phyloP scores from a whole-genome alignment of 352 stramenopile species.

The Globisporangium cylindrosporum region DNA sequence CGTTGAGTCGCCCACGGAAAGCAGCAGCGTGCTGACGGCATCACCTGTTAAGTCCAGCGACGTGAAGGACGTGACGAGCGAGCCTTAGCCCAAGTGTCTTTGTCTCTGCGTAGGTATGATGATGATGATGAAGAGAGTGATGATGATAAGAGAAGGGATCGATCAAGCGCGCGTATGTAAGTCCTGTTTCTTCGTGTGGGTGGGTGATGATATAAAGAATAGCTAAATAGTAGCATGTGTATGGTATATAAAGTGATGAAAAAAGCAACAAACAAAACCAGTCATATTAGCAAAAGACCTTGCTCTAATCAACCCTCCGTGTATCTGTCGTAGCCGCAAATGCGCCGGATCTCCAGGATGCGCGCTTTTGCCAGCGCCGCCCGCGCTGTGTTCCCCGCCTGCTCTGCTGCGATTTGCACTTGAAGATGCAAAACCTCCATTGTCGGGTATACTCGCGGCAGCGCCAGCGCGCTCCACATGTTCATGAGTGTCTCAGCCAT shows the following conservation, averaged over 20 bases:
- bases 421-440: slow-evolving; percentile 53
- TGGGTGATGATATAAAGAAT: not conserved
- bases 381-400: slow-evolving; percentile 19
- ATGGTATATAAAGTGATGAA: slow-evolving; percentile 8
- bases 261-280: not conserved
- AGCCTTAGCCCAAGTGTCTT: not conserved
- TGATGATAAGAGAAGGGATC: not conserved
- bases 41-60: not conserved
- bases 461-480: slow-evolving; percentile 31
- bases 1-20: not conserved
- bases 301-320: not conserved
- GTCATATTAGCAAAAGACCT: not conserved
- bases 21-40: not conserved
- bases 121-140: not conserved
- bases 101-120: not conserved
- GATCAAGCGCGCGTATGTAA: not conserved
- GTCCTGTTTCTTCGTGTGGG: not conserved
- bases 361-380: slow-evolving; percentile 13
- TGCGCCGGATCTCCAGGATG: slow-evolving; percentile 22
- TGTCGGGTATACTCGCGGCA: slow-evolving; percentile 36
- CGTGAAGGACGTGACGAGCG: not conserved
- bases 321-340: slow-evolving; percentile 28
- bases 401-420: slow-evolving; percentile 38
- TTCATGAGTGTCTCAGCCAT: slow-evolving; percentile 29
- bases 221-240: not conserved